These are phyloP conservation scores for Hordeum vulgare DNA, from an alignment of 176 grass and related monocot species.

Conservation along the genomic window MorexV3_pseudomolecules_assembly NC_058519.1:641747293-641747792, in stretches of 20 bases:
- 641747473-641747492: neutral
- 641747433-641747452: neutral
- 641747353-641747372: neutral
- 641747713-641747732: too few species aligned
- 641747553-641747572: neutral
- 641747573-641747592: neutral
- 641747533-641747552: too few species aligned
- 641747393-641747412: neutral
- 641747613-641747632: neutral
- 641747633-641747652: neutral
- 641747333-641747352: neutral
- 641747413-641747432: neutral
- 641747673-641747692: neutral
- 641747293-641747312: neutral
- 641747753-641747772: too few species aligned
- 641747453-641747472: too few species aligned
- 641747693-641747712: neutral
- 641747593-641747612: neutral
- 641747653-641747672: neutral
- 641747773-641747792: neutral
- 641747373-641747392: neutral
- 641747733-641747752: too few species aligned
- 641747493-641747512: neutral
- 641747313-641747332: neutral
- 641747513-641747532: neutral